Conservation (phyloP, 148 eudicot genomes). For the Heliosperma pusillum region DNA sequence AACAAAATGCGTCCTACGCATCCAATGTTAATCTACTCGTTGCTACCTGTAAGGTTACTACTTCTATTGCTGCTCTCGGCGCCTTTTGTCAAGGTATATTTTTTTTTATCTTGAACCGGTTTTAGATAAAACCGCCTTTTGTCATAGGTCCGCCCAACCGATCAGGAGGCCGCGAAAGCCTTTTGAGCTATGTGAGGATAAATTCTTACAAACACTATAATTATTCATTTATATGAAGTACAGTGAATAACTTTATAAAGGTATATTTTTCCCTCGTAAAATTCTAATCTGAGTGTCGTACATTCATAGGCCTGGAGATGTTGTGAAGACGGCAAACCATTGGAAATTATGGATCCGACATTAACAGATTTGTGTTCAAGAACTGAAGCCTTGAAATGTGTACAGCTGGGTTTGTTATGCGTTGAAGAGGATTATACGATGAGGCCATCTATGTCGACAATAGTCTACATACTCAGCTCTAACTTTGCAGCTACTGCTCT, state of each 20-base stretch:
- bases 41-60: not conserved
- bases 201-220: not conserved
- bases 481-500: constrained; percentile 1
- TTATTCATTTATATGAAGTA: too few species aligned
- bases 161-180: constrained; percentile 3
- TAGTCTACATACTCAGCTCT: constrained; percentile 12
- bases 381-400: constrained; percentile 16
- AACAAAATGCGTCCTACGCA: not conserved
- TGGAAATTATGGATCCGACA: constrained; percentile 14
- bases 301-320: constrained; percentile 9
- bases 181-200: not conserved
- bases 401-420: constrained; percentile 11
- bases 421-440: constrained; percentile 17
- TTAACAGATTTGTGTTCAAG: not conserved
- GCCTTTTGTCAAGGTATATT: not conserved
- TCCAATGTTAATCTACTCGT: not conserved
- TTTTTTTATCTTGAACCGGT: too few species aligned
- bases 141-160: not conserved
- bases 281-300: too few species aligned
- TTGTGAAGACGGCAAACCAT: constrained; percentile 9
- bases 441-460: constrained; percentile 20
- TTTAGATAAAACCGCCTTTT: too few species aligned
- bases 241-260: too few species aligned
- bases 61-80: constrained; percentile 11
- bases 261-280: too few species aligned